phyloP scores from a whole-genome alignment of 768 basidiomycete species.

The Mycena crocata region DNA sequence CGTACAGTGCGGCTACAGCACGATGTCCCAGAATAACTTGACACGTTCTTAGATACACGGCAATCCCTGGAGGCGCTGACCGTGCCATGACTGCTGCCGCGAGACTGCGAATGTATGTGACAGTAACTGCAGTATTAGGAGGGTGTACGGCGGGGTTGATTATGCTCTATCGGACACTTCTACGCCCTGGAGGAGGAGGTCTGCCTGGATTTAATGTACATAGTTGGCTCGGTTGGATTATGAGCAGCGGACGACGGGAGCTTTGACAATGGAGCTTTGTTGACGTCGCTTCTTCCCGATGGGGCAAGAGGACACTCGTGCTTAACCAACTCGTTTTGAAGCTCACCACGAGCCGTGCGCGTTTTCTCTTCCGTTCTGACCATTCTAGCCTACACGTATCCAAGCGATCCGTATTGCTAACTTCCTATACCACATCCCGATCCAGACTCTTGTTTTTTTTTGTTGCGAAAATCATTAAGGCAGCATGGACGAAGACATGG shows the following conservation, averaged over 20 bases:
- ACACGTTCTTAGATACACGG: slow-evolving; percentile 58
- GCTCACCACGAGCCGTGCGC: slow-evolving; percentile 31
- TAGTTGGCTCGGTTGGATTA: slow-evolving; percentile 72
- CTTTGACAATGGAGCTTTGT: slow-evolving; percentile 37
- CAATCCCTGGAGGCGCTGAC: slow-evolving; percentile 88
- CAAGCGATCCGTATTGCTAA: slow-evolving; percentile 21
- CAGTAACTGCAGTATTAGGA: slow-evolving; percentile 77
- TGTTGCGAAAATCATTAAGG: slow-evolving; percentile 16
- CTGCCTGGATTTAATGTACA: slow-evolving; percentile 66
- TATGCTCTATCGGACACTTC: slow-evolving; percentile 75
- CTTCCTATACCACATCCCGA: slow-evolving; percentile 16
- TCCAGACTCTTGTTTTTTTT: slow-evolving; percentile 10
- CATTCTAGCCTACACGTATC: slow-evolving; percentile 23
- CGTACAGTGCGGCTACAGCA: slow-evolving; percentile 46
- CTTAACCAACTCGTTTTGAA: slow-evolving; percentile 27
- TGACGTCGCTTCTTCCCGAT: slow-evolving; percentile 16
- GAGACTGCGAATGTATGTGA: slow-evolving; percentile 78
- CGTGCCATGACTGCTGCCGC: slow-evolving; percentile 78
- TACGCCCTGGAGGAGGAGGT: slow-evolving; percentile 68
- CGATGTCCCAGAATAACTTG: slow-evolving; percentile 27
- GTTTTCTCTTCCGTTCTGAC: slow-evolving; percentile 14
- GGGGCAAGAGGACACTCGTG: slow-evolving; percentile 7
- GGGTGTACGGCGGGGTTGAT: slow-evolving; percentile 80
- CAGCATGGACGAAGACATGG: slow-evolving; percentile 87
- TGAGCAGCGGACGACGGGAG: slow-evolving; percentile 65